Percentiles rank a stretch among this genome's conserved stretches.
Conservation (phyloP, 2,329 filamentous ascomycete species). For the Pezicula carpinea region DNA sequence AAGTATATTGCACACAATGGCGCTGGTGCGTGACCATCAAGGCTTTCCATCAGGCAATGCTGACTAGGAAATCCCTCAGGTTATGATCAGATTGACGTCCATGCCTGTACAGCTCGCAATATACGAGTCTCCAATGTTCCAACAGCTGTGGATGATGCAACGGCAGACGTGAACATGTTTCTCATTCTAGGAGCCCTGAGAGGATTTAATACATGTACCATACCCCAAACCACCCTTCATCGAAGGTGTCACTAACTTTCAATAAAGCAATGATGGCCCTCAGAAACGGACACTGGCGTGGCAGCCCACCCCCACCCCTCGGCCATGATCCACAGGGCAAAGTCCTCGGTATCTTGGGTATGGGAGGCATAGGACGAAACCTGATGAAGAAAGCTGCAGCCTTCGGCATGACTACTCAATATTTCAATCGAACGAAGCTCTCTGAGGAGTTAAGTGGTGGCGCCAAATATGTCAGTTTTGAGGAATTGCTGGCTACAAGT, state of each 20-base stretch:
- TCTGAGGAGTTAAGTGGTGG: conserved; percentile 47
- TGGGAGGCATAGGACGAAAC: conserved; percentile 81
- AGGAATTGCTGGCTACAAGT: conserved; percentile 63
- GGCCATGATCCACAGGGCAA: conserved; percentile 79
- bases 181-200: conserved; percentile 76
- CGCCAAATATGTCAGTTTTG: conserved; percentile 67
- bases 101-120: conserved; percentile 61
- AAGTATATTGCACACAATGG: conserved; percentile 58
- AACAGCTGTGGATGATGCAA: conserved; percentile 76
- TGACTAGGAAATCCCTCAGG: conserved; percentile 41
- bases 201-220: conserved; percentile 56
- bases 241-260: not conserved
- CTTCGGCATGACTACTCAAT: conserved; percentile 72
- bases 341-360: conserved; percentile 73
- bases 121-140: conserved; percentile 77
- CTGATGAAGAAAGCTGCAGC: conserved; percentile 68
- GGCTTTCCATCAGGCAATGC: too few relatives aligned
- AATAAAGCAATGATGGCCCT: conserved; percentile 54
- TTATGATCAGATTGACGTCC: conserved; percentile 77
- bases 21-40: conserved; percentile 19
- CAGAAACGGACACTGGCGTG: conserved; percentile 64
- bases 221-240: not conserved
- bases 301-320: conserved; percentile 47
- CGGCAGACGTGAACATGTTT: conserved; percentile 77
- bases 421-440: conserved; percentile 66